These are phyloP conservation scores for Serendipita sp. DNA, from an alignment of 768 basidiomycete genomes.

Conservation along the genomic window DNA sequence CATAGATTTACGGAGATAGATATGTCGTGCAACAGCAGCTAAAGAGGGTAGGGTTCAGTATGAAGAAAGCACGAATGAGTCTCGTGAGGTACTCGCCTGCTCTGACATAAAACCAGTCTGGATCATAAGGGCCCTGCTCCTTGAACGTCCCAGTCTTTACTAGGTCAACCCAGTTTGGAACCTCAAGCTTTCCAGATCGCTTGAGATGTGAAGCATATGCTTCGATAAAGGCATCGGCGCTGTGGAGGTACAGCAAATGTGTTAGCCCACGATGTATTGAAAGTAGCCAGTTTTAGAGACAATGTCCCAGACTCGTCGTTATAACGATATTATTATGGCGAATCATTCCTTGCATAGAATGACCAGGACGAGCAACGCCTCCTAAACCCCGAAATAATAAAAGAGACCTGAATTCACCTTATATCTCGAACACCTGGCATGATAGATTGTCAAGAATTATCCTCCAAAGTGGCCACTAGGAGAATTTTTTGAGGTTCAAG, in stretches of 20 bases:
- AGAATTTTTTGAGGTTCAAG: no score
- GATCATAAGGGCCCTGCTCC: conserved; percentile 97
- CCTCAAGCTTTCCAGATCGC: conserved; percentile 97
- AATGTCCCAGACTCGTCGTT: background rate
- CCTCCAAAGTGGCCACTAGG: background rate
- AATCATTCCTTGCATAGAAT: background rate
- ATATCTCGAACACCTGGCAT: conserved; percentile 35
- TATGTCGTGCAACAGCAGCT: conserved; percentile 97
- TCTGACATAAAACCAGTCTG: conserved; percentile 98
- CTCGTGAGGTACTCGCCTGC: conserved; percentile 49
- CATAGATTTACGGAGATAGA: conserved; percentile 97
- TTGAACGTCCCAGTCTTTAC: conserved; percentile 98
- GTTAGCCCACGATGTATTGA: background rate
- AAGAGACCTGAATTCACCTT: conserved; percentile 18
- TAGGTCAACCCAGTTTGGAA: conserved; percentile 94
- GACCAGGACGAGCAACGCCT: background rate
- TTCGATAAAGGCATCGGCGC: conserved; percentile 84
- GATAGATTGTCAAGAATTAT: conserved; percentile 14
- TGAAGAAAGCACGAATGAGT: no score
- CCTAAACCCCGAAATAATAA: background rate
- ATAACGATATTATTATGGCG: background rate
- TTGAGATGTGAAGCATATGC: conserved; percentile 95
- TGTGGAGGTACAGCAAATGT: conserved; percentile 18
- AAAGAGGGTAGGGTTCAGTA: background rate
- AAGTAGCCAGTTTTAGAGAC: background rate